Conservation (phyloP, 768 basidiomycete genomes). For the Boletus subcaerulescens region DNA sequence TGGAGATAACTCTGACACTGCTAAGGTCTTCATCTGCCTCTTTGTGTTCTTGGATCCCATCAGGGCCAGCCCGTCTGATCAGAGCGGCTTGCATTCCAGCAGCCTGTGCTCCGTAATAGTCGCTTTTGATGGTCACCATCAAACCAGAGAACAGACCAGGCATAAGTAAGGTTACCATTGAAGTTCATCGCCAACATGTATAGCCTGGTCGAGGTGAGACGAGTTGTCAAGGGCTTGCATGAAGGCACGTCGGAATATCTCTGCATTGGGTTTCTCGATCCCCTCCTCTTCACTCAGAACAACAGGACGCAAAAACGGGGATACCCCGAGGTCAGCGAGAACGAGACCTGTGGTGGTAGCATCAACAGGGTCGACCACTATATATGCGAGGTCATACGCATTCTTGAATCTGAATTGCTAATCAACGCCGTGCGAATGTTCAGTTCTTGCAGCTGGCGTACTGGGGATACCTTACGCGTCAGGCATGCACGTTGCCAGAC, state of each 20-base stretch:
- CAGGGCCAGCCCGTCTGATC: constrained; percentile 47
- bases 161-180: constrained; percentile 43
- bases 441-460: constrained; percentile 43
- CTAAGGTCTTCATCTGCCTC: constrained; percentile 42
- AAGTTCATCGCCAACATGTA: constrained; percentile 79
- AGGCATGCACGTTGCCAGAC: constrained; percentile 1
- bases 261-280: constrained; percentile 61
- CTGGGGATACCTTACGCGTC: constrained; percentile 28
- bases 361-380: constrained; percentile 2
- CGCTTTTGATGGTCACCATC: constrained; percentile 39
- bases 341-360: constrained; percentile 37
- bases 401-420: constrained; percentile 71
- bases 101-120: constrained; percentile 57
- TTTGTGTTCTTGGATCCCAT: constrained; percentile 46
- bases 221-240: constrained; percentile 4
- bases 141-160: background rate
- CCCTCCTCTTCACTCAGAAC: constrained; percentile 70
- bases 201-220: constrained; percentile 34
- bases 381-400: constrained; percentile 46
- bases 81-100: constrained; percentile 60
- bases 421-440: constrained; percentile 55
- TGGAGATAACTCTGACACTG: constrained; percentile 38
- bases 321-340: constrained; percentile 59
- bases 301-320: constrained; percentile 47
- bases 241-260: constrained; percentile 53